Conservation (phyloP, 108 stramenopile genomes). For the Pseudonitzschia multistriata region DNA sequence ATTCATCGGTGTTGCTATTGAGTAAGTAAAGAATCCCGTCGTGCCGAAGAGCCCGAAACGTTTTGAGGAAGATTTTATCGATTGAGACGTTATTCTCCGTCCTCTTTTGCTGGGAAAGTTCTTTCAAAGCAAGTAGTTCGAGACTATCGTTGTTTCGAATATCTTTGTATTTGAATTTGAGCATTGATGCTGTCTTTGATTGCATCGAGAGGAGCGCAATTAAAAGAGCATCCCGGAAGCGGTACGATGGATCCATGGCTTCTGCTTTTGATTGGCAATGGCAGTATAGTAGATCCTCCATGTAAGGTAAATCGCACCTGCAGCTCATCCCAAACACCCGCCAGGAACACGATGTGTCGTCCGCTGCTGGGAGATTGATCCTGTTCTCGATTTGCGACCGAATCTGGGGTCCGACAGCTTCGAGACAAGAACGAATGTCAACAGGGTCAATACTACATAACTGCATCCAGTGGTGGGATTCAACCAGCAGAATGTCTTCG, state of each 20-base stretch:
- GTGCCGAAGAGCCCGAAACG: constrained; percentile 54
- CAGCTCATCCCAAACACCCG: constrained; percentile 57
- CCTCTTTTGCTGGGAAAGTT: constrained; percentile 4
- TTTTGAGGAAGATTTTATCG: constrained; percentile 26
- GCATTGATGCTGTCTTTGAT: constrained; percentile 31
- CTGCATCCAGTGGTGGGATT: constrained; percentile 30
- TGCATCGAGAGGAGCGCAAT: constrained; percentile 52
- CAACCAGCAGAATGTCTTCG: constrained; percentile 1
- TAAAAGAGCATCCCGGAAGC: constrained; percentile 68
- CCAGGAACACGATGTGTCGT: constrained; percentile 45
- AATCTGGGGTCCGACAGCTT: constrained; percentile 26
- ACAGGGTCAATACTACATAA: background rate
- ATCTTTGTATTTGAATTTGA: constrained; percentile 51
- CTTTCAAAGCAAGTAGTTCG: constrained; percentile 19
- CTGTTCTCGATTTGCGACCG: constrained; percentile 21
- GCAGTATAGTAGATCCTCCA: constrained; percentile 64
- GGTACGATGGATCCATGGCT: constrained; percentile 57
- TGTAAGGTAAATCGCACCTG: constrained; percentile 34
- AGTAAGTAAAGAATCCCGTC: constrained; percentile 64
- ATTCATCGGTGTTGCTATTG: constrained; percentile 49
- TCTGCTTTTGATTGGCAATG: constrained; percentile 72
- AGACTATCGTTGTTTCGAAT: constrained; percentile 38
- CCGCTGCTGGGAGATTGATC: constrained; percentile 36
- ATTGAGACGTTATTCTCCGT: background rate
- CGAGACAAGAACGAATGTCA: constrained; percentile 11